Evolutionary conservation across 331 rosid species (phyloP), one percentile per base, ranked within the genome.

Genomic region (Spiraea crenata): DNA sequence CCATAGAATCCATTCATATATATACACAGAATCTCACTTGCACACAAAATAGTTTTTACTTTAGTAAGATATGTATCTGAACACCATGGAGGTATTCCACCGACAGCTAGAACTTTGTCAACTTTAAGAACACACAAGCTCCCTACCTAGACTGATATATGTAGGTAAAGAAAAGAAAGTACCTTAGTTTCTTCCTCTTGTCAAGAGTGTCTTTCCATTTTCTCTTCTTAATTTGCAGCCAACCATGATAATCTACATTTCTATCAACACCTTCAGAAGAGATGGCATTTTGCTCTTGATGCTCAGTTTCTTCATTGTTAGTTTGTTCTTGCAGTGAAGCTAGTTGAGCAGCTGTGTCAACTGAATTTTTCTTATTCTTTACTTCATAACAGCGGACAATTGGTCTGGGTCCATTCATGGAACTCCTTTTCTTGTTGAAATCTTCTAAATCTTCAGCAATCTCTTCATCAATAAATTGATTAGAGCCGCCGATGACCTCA

Each of bases 221-320:
- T 67, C 90, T 80, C 85, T 93, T 93, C 86, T 91, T 89, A 48
- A 76, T 74, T 84, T 87, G 89, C 83, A 93, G 99, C 99, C 99
- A 93, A 65, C 93, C 91, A 78, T 85, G 91, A 82, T 93, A 93
- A 86, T 93, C 97, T 48, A 89, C 84, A 72, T 71, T 79, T 83
- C 67, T 80, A 81, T 87, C 99, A 63, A 91, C 75, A 65, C 72
- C 63, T 83, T 83, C 89, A 67, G 48, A 70, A 72, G 63, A 50
- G 63, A 57, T 20, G 14, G 58, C 37, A 17, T 40, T 67, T 59
- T 63, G 73, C 45, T 34, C 57, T 71, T 77, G 77, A 79, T 48
- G 66, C 54, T 67, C 74, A 61, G 76, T 72, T 65, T 70, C 81
- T 58, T 70, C 67, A 37, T 82, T 57, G 71, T 77, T 81, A 67